phyloP scores from a whole-genome alignment of 257 asterid genomes.

The Linaria vulgaris region DNA sequence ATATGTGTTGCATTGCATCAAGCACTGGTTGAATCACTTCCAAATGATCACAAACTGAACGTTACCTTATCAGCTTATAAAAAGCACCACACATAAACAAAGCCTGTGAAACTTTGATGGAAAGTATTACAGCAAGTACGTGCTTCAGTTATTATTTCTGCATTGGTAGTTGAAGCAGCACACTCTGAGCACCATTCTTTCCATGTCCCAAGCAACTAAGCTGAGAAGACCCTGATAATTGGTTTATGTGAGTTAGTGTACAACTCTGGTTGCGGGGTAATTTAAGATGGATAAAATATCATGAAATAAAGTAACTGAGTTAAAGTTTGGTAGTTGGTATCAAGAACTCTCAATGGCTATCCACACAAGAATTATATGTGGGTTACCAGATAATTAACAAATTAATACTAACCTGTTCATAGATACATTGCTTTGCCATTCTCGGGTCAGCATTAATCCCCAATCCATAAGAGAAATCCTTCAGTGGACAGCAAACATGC shows the following conservation, averaged over 20 bases:
- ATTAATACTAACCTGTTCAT: slow-evolving; percentile 75
- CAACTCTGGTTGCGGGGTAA: slow-evolving; percentile 18
- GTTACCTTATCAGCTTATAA: slow-evolving; percentile 1
- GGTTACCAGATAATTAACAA: slow-evolving; percentile 15
- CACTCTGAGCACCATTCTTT: slow-evolving; percentile 87
- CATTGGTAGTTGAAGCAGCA: slow-evolving; percentile 87
- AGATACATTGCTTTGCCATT: slow-evolving; percentile 84
- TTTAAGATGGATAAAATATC: slow-evolving; percentile 17
- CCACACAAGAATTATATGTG: slow-evolving; percentile 19
- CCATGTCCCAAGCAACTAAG: slow-evolving; percentile 99
- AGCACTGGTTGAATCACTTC: slow-evolving; percentile 18
- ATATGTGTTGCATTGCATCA: slow-evolving; percentile 6
- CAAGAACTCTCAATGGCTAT: slow-evolving; percentile 16
- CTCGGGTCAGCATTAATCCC: slow-evolving; percentile 85
- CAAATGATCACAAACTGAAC: slow-evolving; percentile 27
- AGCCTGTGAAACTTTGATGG: slow-evolving; percentile 11
- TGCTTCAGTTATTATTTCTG: slow-evolving; percentile 90
- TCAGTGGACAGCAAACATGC: too few species aligned
- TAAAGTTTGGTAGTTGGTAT: slow-evolving; percentile 24
- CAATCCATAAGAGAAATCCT: slow-evolving; percentile 88
- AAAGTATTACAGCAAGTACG: slow-evolving; percentile 30
- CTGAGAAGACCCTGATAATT: slow-evolving; percentile 45
- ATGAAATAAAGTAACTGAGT: slow-evolving; percentile 9
- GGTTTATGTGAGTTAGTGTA: slow-evolving; percentile 8
- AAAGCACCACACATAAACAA: slow-evolving; percentile 2